A percentile compares a stretch with the other conserved stretches of the same genome.
Conservation (phyloP, 805 yeast species). For the Saccharomyces paradoxus region DNA sequence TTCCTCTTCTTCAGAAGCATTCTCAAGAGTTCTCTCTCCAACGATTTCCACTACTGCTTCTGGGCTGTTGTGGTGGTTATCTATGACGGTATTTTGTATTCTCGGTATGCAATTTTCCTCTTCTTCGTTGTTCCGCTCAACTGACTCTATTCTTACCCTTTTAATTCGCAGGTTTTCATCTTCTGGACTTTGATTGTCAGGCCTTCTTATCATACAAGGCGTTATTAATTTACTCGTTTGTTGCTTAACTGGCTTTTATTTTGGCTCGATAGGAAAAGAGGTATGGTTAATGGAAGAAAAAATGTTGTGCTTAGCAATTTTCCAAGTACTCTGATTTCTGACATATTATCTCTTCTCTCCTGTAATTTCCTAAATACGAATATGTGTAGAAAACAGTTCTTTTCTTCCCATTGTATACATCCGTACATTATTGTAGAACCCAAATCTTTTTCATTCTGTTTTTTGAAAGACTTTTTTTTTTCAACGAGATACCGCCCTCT, state of each 20-base stretch:
- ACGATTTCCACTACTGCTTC: constrained; percentile 13
- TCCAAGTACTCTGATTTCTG: not conserved
- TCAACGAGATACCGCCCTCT: not conserved
- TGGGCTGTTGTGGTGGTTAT: constrained; percentile 1
- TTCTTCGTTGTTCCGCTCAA: constrained; percentile 3
- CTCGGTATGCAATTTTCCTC: constrained; percentile 4
- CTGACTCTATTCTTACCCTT: not conserved
- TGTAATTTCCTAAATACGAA: not conserved
- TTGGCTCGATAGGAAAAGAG: not conserved
- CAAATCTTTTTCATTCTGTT: not conserved
- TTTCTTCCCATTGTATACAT: not conserved
- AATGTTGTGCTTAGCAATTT: not conserved
- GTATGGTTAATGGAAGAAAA: not conserved
- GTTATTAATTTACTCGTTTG: not conserved
- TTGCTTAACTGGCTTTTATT: not conserved
- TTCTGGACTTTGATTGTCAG: not conserved
- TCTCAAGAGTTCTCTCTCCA: constrained; percentile 6
- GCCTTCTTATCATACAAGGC: not conserved
- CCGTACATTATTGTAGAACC: not conserved
- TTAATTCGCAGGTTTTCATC: not conserved
- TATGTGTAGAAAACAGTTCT: not conserved
- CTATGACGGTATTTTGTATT: constrained; percentile 4
- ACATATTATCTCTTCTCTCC: not conserved
- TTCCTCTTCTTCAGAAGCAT: constrained; percentile 8
- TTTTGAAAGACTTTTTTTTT: not conserved